These are phyloP conservation scores for Grifola frondosa DNA, from an alignment of 1,284 basidiomycete genomes.

Conservation along the genomic window DNA sequence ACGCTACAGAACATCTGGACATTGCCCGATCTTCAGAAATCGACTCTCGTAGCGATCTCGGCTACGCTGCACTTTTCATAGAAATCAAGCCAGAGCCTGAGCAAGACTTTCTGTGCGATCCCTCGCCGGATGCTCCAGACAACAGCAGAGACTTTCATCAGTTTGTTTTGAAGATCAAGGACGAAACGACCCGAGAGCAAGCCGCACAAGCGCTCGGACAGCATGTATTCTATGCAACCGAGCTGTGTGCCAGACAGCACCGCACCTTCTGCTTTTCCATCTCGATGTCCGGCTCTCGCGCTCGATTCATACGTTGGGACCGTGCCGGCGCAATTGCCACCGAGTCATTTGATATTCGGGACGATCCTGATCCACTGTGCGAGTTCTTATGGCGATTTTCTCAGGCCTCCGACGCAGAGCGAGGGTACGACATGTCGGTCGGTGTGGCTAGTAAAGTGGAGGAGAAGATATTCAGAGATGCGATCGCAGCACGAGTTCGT, in stretches of 20 bases:
- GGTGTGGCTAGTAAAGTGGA: neutral
- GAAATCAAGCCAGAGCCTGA: neutral
- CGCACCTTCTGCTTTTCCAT: constrained; percentile 5
- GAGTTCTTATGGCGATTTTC: constrained; percentile 7
- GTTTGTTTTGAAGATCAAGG: neutral
- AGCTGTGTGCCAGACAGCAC: constrained; percentile 11
- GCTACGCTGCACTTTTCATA: constrained; percentile 10
- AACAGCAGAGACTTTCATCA: neutral
- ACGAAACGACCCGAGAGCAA: neutral
- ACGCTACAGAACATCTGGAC: neutral
- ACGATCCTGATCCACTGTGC: constrained; percentile 1
- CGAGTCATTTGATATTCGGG: constrained; percentile 4
- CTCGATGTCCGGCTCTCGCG: constrained; percentile 1
- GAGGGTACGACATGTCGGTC: constrained; percentile 7
- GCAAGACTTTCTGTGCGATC: constrained; percentile 6
- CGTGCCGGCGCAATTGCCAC: constrained; percentile 7
- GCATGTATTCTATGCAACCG: constrained; percentile 4
- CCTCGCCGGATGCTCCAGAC: neutral
- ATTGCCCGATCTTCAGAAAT: neutral
- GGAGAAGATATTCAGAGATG: neutral
- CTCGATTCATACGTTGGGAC: constrained; percentile 9
- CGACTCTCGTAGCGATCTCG: constrained; percentile 1
- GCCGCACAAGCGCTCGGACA: neutral
- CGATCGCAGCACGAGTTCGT: neutral
- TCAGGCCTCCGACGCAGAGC: neutral